Conservation (phyloP, 2,329 filamentous ascomycete species). For the Ophiostoma novo-ulmi region DNA sequence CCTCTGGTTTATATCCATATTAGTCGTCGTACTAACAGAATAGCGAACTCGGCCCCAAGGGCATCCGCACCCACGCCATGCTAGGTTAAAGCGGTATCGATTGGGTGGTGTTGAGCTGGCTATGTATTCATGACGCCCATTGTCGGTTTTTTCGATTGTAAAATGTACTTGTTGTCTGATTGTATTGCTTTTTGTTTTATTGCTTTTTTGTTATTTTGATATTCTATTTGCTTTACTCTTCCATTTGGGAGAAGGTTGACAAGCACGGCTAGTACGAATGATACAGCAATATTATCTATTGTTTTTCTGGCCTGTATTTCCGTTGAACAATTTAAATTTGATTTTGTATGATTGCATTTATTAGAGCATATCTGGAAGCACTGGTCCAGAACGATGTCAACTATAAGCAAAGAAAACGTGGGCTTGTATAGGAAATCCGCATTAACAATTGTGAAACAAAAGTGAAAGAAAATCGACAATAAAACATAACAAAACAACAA, state of each 20-base stretch:
- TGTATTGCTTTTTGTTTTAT: background rate
- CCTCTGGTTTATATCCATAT: background rate
- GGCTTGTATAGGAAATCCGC: background rate
- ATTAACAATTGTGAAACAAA: background rate
- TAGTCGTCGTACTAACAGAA: constrained; percentile 24
- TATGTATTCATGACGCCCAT: background rate
- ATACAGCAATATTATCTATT: constrained; percentile 1
- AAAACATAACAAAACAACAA: background rate
- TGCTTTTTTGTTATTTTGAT: background rate
- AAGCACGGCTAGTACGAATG: background rate
- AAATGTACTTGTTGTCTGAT: background rate
- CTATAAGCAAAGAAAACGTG: background rate
- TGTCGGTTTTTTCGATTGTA: background rate
- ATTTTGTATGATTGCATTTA: background rate
- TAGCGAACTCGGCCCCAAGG: constrained; percentile 53
- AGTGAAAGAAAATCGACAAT: background rate
- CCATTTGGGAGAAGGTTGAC: background rate
- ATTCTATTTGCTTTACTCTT: constrained; percentile 8
- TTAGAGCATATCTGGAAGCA: background rate
- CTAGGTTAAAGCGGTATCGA: constrained; percentile 36
- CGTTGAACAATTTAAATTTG: too few relatives aligned
- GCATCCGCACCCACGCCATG: constrained; percentile 50
- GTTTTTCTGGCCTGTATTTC: background rate
- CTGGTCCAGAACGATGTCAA: background rate
- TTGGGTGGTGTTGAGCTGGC: background rate